Evolutionary conservation across 1,284 basidiomycete genomes (phyloP), one percentile per base, ranked within the genome.

Genomic region (Ganoderma lucidum): DNA sequence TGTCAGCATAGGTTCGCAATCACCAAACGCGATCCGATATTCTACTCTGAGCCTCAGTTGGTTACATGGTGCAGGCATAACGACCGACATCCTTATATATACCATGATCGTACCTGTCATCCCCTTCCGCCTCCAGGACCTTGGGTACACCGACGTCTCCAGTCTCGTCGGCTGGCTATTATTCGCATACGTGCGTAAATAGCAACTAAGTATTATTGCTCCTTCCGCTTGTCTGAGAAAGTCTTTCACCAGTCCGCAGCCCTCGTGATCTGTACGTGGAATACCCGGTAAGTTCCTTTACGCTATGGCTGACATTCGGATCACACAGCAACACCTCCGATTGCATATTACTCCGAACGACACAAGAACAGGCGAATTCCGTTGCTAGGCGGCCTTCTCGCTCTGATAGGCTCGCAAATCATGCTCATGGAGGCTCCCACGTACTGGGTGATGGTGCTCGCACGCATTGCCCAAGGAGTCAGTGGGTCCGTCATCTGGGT

Each of bases 401-500:
- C 87, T 17, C 83, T 93, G 15, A 81, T 89, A 10, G 88, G 83
- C 3, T 86, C 89, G 19, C 87, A 90, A 76, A 80, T 94, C 30
- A 83, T 95, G 81, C 85, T 95, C 62, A 95, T 95, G 93, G 87
- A 93, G 70, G 90, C 92, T 0, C 88, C 87, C 2, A 85, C 83
- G 28, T 95, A 89, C 75, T 83, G 88, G 80, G 81, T 92, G 15
- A 93, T 95, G 92, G 87, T 87, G 15, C 53, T 94, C 39, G 90
- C 92, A 19, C 88, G 94, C 28, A 80, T 90, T 19, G 68, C 93
- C 9, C 93, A 95, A 79, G 93, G 94, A 1, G 81, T 92, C 19
- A 89, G 89, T 44, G 92, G 90, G 1, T 89, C 91, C 0, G 86
- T 93, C 73, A 86, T 95, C 9, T 95, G 93, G 93, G 87, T 91